Base-by-base conservation (phyloP, 495 filamentous ascomycete species). In the Annulohypoxylon bovei region DNA sequence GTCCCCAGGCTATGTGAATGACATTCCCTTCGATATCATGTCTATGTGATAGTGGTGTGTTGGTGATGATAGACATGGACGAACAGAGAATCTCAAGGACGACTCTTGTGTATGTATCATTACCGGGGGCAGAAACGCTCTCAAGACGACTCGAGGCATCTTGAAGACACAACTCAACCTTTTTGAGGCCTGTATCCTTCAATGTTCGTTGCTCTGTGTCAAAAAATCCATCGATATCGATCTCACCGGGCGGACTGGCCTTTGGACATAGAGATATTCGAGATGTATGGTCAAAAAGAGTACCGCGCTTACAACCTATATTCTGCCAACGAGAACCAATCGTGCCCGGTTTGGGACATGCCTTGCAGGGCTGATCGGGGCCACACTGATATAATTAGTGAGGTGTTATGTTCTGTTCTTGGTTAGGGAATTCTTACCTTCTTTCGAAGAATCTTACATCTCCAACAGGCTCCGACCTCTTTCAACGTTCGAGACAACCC, bases 391-490 rank as follows among this genome's bases (percentile, higher is more conserved):
- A 22, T 52, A 0, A 3, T 53, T 42, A 68, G 61, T 16, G 59
- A 27, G 3, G 11, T 5, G 23, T 3, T 8, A 6, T 4, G 30
- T 49, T 11, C 11, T 16, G n/a, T 16, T 25, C n/a, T n/a, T 49
- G 1, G 37, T 40, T 63, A n/a, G n/a, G 16, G 25, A 16, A 4
- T 18, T 16, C 28, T 8, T 65, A 75, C 72, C 72, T 68, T 72
- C 49, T 75, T 75, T 25, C 72, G 72, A 28, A 75, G 68, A 46
- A 75, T 72, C 32, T 72, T 72, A 9, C 72, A 75, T 33, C 72
- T 68, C 72, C 72, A 75, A 40, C 72, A 75, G 33, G 72, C 72
- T 8, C 72, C 72, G 14, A 75, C 50, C 8, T 72, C 65, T 32
- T 75, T 75, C 11, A 75, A 37, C 3, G 68, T 72, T 3, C 55